A percentile compares a stretch with the other conserved stretches of the same genome.
Conservation (phyloP, 495 filamentous ascomycete species). For the Aspergillus cristatus region DNA sequence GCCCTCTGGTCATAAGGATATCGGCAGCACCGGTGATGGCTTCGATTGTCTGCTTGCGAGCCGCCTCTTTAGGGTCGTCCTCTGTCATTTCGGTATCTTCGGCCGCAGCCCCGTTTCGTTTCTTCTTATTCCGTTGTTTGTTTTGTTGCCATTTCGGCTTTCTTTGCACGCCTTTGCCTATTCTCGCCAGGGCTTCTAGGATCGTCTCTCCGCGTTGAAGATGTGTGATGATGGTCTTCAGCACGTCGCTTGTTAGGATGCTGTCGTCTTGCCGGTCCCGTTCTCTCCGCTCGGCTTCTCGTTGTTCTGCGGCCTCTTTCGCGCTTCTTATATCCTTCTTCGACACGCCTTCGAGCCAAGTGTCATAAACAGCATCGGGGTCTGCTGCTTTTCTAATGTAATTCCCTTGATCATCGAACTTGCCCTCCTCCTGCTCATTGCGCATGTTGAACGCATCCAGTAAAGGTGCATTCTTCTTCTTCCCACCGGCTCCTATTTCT, state of each 20-base stretch:
- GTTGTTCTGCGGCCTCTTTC: constrained; percentile 76
- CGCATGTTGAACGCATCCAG: constrained; percentile 95
- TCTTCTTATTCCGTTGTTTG: constrained; percentile 46
- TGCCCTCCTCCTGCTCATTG: constrained; percentile 81
- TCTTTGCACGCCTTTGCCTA: constrained; percentile 59
- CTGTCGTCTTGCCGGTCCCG: constrained; percentile 64
- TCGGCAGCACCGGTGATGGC: constrained; percentile 83
- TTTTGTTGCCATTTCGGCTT: constrained; percentile 51
- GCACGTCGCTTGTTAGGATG: constrained; percentile 61
- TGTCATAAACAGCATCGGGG: constrained; percentile 83
- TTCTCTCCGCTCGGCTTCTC: constrained; percentile 64
- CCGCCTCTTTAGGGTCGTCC: constrained; percentile 62
- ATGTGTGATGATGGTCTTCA: constrained; percentile 58
- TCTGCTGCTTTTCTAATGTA: constrained; percentile 84
- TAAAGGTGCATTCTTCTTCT: constrained; percentile 92
- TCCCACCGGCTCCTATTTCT: constrained; percentile 78
- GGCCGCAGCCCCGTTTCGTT: constrained; percentile 42
- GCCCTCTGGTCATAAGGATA: constrained; percentile 67
- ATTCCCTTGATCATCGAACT: constrained; percentile 84
- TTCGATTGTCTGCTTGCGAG: constrained; percentile 64
- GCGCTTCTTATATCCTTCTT: constrained; percentile 89
- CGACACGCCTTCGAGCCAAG: constrained; percentile 83
- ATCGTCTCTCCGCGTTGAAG: constrained; percentile 81
- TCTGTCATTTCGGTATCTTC: constrained; percentile 60
- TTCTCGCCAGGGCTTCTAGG: constrained; percentile 75